phyloP scores from a whole-genome alignment of 371 early-diverging fungal genomes.

The Syncephalastrum racemosum region DNA sequence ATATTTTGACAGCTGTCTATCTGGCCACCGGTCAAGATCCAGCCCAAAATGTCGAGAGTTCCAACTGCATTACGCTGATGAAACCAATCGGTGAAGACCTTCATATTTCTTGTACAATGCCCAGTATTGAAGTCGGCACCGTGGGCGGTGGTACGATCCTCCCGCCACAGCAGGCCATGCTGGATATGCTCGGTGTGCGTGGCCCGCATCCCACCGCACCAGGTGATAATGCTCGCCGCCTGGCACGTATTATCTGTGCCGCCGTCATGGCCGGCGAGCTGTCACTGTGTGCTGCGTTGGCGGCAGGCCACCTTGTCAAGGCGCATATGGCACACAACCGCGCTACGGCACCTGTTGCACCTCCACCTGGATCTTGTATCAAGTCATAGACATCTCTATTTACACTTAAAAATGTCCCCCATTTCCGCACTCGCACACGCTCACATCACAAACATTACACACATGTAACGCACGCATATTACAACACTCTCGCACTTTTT shows the following conservation, averaged over 20 bases:
- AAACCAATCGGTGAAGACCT: conserved; percentile 82
- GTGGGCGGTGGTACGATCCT: conserved; percentile 94
- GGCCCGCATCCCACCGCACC: conserved; percentile 84
- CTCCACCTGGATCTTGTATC: conserved; percentile 21
- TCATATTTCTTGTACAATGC: conserved; percentile 91
- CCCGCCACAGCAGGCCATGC: conserved; percentile 82
- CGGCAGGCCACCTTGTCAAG: conserved; percentile 81
- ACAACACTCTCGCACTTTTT: background rate
- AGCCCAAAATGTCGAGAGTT: conserved; percentile 94
- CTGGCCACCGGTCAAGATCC: conserved; percentile 97
- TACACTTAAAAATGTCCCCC: background rate
- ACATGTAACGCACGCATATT: conserved; percentile 3
- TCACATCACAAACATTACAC: background rate
- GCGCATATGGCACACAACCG: conserved; percentile 87
- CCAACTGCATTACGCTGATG: conserved; percentile 94
- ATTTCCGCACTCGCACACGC: too few species aligned
- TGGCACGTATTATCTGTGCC: conserved; percentile 89
- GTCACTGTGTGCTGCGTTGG: conserved; percentile 83
- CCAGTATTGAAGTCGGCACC: conserved; percentile 93
- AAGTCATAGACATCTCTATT: conserved; percentile 15
- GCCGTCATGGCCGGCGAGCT: conserved; percentile 96
- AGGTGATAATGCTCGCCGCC: conserved; percentile 81
- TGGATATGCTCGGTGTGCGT: conserved; percentile 86
- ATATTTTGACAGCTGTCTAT: conserved; percentile 91
- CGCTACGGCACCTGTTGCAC: conserved; percentile 25